These are phyloP conservation scores for Bipolaris sorokiniana DNA, from an alignment of 2,329 filamentous ascomycete species.

Conservation along the genomic window DNA sequence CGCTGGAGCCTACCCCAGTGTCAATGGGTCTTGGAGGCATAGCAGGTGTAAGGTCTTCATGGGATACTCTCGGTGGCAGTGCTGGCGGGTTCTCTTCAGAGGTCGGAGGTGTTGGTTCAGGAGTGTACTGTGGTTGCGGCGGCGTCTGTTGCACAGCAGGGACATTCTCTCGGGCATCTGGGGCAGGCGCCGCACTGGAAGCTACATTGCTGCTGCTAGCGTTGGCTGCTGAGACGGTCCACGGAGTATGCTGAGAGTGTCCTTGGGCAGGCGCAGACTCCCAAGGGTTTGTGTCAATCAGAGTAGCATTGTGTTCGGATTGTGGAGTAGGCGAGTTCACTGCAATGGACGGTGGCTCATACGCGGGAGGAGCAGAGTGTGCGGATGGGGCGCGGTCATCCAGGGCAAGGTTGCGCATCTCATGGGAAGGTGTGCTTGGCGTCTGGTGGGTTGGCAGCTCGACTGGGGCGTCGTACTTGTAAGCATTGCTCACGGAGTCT, in stretches of 20 bases:
- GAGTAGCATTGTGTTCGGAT: constrained; percentile 31
- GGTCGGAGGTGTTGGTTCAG: constrained; percentile 5
- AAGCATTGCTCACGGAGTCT: constrained; percentile 34
- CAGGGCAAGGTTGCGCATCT: constrained; percentile 48
- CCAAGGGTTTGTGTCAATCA: constrained; percentile 37
- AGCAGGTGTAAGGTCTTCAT: constrained; percentile 42
- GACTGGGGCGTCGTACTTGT: constrained; percentile 43
- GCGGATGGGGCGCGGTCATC: constrained; percentile 24
- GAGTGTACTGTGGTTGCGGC: constrained; percentile 8
- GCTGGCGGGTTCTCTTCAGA: constrained; percentile 39
- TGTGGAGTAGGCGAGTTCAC: constrained; percentile 29
- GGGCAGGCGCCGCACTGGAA: constrained; percentile 30
- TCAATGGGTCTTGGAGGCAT: constrained; percentile 46
- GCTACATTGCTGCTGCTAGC: constrained; percentile 17
- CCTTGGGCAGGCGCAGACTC: constrained; percentile 24
- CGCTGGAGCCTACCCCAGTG: constrained; percentile 22
- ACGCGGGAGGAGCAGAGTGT: constrained; percentile 18
- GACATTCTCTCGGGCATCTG: constrained; percentile 35
- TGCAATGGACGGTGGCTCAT: constrained; percentile 40
- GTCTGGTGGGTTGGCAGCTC: constrained; percentile 52
- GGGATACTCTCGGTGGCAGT: constrained; percentile 40
- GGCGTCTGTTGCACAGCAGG: constrained; percentile 30
- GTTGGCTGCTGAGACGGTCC: not conserved
- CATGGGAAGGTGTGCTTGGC: constrained; percentile 47
- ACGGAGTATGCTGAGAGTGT: not conserved